Evolutionary conservation across 257 asterid species (phyloP).

Genomic region (Capsicum baccatum): DNA sequence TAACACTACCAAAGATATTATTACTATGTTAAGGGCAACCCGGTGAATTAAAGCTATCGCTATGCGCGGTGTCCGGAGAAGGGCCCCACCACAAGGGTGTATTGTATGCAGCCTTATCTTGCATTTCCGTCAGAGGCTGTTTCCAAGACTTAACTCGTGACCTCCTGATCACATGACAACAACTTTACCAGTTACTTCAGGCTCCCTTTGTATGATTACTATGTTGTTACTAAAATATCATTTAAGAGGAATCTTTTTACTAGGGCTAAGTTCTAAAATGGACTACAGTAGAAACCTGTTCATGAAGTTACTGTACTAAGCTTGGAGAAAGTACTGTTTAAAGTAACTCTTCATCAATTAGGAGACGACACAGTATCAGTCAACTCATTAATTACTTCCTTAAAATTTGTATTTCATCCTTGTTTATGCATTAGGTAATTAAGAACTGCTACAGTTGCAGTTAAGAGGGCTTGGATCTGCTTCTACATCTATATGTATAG

Average conservation of each 20-base stretch:
- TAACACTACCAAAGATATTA: no score
- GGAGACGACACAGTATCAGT: neutral
- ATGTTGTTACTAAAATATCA: neutral
- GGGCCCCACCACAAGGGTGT: no score
- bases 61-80: no score
- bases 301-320: neutral
- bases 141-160: no score
- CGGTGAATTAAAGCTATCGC: no score
- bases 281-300: neutral
- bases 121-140: no score
- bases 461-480: slow-evolving; percentile 1
- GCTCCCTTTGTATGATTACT: neutral
- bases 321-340: neutral
- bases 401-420: neutral
- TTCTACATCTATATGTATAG: neutral
- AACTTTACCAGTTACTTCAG: no score
- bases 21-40: no score
- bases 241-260: neutral
- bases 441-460: neutral
- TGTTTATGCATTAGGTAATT: neutral
- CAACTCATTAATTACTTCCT: neutral
- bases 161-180: no score
- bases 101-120: no score
- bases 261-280: slow-evolving; percentile 13
- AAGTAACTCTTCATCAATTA: neutral